Evolutionary conservation across 2,329 filamentous ascomycete genomes (phyloP).

Genomic region (Stachybotrys echinatus): DNA sequence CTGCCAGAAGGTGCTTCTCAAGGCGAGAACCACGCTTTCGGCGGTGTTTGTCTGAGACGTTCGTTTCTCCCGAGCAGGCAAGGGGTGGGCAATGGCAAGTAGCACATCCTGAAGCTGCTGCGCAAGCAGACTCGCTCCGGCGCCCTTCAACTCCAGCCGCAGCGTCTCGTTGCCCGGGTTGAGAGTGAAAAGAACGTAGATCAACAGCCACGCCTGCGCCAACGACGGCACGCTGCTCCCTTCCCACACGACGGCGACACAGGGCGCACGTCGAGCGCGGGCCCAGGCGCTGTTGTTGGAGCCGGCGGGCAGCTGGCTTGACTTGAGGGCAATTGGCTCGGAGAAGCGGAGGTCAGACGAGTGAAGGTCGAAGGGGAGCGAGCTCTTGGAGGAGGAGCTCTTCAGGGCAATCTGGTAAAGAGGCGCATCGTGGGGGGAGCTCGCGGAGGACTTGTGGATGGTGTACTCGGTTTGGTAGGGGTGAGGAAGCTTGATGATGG

Average conservation of each 20-base stretch:
- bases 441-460: conserved; percentile 24
- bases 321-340: conserved; percentile 41
- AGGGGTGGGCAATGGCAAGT: conserved; percentile 44
- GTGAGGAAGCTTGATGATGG: conserved; percentile 42
- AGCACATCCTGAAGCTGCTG: conserved; percentile 40
- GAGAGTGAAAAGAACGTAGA: conserved; percentile 48
- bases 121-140: conserved; percentile 24
- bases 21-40: conserved; percentile 33
- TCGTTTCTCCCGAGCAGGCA: conserved; percentile 23
- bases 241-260: conserved; percentile 39
- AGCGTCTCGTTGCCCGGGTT: conserved; percentile 42
- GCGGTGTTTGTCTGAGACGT: conserved; percentile 11
- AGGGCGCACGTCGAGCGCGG: conserved; percentile 47
- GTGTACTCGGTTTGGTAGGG: conserved; percentile 43
- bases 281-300: conserved; percentile 54
- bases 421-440: conserved; percentile 10
- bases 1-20: conserved; percentile 62
- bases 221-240: conserved; percentile 33
- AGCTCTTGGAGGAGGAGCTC: conserved; percentile 17
- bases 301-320: conserved; percentile 40
- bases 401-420: conserved; percentile 31
- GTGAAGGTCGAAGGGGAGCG: conserved; percentile 22
- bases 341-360: conserved; percentile 36
- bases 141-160: conserved; percentile 39
- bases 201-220: conserved; percentile 47